phyloP scores from a whole-genome alignment of 2,329 filamentous ascomycete genomes.

The Trichoderma atrobrunneum region DNA sequence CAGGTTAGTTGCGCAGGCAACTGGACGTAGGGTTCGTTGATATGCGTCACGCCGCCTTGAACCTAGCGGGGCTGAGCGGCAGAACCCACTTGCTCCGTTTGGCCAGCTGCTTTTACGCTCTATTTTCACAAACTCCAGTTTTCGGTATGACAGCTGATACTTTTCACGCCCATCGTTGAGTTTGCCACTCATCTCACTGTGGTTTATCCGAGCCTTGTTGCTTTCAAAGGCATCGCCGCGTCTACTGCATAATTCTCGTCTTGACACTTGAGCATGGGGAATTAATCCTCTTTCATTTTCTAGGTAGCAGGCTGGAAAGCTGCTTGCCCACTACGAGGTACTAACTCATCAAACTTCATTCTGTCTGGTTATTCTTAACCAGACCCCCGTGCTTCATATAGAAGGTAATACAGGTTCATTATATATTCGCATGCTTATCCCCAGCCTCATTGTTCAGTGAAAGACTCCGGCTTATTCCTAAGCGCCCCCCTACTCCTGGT shows the following conservation, averaged over 20 bases:
- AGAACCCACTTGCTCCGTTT: slow-evolving; percentile 1
- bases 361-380: neutral
- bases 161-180: neutral
- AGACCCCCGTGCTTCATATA: neutral
- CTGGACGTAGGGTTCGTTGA: slow-evolving; percentile 3
- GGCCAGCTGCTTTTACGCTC: neutral
- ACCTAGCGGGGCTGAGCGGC: slow-evolving; percentile 7
- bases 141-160: neutral
- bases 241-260: neutral
- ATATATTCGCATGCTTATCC: slow-evolving; percentile 11
- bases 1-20: neutral
- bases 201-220: neutral
- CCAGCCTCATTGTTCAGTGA: neutral
- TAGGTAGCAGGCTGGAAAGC: neutral
- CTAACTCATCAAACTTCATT: slow-evolving; percentile 2
- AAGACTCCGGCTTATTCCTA: slow-evolving; percentile 13
- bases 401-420: neutral
- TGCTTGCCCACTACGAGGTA: neutral
- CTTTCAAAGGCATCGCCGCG: neutral
- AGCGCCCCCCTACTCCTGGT: neutral
- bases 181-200: neutral
- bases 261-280: neutral
- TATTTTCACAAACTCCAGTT: neutral
- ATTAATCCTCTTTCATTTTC: neutral
- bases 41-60: slow-evolving; percentile 19